Percentiles rank a stretch among this genome's conserved stretches.
Conservation (phyloP, 129 eudicot genomes). For the Chrysanthemum lavandulifolium region DNA sequence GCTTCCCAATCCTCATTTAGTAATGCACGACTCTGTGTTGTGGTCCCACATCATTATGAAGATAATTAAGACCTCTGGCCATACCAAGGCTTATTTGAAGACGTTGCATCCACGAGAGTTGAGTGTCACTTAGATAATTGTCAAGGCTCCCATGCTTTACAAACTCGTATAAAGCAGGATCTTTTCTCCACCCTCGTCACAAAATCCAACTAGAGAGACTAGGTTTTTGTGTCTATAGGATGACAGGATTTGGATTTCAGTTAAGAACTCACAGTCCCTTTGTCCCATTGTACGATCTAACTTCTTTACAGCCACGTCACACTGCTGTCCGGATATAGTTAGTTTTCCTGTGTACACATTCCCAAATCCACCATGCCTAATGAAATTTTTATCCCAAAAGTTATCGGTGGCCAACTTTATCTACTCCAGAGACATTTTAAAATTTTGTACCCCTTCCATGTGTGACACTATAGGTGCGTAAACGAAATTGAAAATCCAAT, state of each 20-base stretch:
- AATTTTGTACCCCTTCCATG: constrained; percentile 13
- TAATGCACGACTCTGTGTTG: background rate
- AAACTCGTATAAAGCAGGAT: background rate
- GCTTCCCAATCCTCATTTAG: background rate
- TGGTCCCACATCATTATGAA: background rate
- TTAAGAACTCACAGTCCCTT: background rate
- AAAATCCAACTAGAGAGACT: background rate
- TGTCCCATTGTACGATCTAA: constrained; percentile 2
- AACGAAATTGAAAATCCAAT: too few relatives aligned
- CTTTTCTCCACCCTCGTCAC: too few relatives aligned
- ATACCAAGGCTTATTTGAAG: background rate
- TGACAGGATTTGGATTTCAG: constrained; percentile 11
- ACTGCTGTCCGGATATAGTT: background rate
- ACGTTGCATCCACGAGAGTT: constrained; percentile 6
- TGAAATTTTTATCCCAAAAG: background rate
- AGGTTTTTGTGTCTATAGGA: background rate
- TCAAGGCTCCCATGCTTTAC: constrained; percentile 17
- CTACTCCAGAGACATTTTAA: background rate
- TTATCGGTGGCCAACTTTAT: constrained; percentile 1
- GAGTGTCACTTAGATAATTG: background rate
- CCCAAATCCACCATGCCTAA: background rate
- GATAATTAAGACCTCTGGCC: background rate
- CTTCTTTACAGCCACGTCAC: constrained; percentile 2
- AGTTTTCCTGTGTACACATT: background rate
- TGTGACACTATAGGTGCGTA: background rate